Conservation (phyloP, 164 flowering plant genomes). For the Vitis riparia region DNA sequence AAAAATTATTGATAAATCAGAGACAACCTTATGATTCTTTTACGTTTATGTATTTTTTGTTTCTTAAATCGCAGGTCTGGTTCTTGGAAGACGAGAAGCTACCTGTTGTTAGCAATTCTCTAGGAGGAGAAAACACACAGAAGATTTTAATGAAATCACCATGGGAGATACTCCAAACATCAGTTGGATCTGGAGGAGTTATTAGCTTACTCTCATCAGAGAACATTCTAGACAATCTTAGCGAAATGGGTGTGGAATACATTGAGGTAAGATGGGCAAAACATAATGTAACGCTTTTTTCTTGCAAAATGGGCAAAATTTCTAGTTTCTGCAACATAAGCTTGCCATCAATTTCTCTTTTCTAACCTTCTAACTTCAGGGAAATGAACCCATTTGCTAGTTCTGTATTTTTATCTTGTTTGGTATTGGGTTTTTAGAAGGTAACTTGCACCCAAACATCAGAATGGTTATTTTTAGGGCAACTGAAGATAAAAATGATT, state of each 20-base stretch:
- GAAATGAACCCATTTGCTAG: too few species aligned
- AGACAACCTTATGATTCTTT: not conserved
- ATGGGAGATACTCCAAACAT: slow-evolving; percentile 83
- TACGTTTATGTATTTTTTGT: not conserved
- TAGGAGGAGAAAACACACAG: slow-evolving; percentile 37
- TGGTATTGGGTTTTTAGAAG: too few species aligned
- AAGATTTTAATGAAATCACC: slow-evolving; percentile 86
- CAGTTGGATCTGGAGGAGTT: slow-evolving; percentile 84
- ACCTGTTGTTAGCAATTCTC: slow-evolving; percentile 60
- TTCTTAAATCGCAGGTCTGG: slow-evolving; percentile 53
- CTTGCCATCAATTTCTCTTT: too few species aligned
- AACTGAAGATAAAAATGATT: too few species aligned
- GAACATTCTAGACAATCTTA: slow-evolving; percentile 44
- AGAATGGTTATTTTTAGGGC: too few species aligned
- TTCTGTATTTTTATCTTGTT: too few species aligned
- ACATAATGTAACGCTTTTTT: too few species aligned
- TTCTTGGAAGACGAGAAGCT: slow-evolving; percentile 81
- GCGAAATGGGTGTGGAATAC: slow-evolving; percentile 63
- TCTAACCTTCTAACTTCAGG: too few species aligned
- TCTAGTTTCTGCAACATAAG: too few species aligned
- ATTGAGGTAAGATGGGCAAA: slow-evolving; percentile 57
- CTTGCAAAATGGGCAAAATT: too few species aligned
- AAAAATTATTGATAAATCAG: too few species aligned
- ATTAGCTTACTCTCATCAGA: slow-evolving; percentile 63
- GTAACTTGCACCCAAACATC: too few species aligned